Evolutionary conservation across 164 flowering plant species (phyloP).

Genomic region (Annona cherimola): DNA sequence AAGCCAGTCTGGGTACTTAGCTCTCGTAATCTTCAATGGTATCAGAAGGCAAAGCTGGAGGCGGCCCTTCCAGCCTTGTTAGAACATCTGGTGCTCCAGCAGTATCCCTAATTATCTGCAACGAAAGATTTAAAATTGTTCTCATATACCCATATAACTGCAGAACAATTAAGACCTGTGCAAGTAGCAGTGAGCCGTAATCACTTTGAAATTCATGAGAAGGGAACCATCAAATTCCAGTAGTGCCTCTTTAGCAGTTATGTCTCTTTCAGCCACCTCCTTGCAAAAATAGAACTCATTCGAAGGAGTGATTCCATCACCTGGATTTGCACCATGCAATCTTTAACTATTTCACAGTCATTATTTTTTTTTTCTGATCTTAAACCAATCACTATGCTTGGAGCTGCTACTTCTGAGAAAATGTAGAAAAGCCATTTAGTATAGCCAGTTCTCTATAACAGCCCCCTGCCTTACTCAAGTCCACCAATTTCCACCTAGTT

Average conservation of each 20-base stretch:
- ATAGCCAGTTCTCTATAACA: no score
- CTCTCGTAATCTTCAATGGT: slow-evolving; percentile 40
- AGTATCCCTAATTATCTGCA: slow-evolving; percentile 73
- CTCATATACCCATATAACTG: neutral
- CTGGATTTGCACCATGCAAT: no score
- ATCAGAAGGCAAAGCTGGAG: slow-evolving; percentile 27
- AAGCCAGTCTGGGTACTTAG: neutral
- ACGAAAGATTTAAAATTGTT: neutral
- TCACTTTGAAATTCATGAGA: neutral
- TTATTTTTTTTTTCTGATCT: no score
- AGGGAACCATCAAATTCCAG: neutral
- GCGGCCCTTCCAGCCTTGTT: slow-evolving; percentile 53
- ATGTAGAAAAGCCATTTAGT: no score
- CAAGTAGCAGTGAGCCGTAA: neutral
- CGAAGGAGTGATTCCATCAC: no score
- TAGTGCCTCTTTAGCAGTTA: neutral
- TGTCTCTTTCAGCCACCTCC: neutral
- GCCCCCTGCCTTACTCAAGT: no score
- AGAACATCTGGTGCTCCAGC: slow-evolving; percentile 82
- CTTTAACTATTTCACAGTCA: no score
- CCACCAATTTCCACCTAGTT: no score
- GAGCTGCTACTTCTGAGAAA: no score
- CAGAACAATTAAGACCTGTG: no score
- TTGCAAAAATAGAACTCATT: neutral
- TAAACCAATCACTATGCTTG: no score